Evolutionary conservation across 2,329 filamentous ascomycete genomes (phyloP).

Genomic region (Hymenoscyphus fructigenus): DNA sequence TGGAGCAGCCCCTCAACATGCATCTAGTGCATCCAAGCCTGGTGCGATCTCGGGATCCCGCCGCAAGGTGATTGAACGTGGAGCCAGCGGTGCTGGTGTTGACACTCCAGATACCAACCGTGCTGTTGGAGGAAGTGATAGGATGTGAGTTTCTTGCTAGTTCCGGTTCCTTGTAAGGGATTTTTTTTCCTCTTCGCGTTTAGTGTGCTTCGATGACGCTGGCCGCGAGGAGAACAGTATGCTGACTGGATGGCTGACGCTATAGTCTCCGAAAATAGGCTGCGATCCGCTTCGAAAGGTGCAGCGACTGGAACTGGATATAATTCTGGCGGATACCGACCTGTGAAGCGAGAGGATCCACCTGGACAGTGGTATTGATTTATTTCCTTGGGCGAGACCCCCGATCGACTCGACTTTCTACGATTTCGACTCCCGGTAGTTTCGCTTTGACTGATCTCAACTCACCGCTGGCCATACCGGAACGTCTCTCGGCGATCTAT

Average conservation of each 20-base stretch:
- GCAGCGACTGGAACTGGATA: conserved; percentile 49
- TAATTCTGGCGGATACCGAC: conserved; percentile 47
- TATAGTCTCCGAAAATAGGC: conserved; percentile 82
- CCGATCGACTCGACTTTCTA: conserved; percentile 28
- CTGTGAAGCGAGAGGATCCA: conserved; percentile 49
- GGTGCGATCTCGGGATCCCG: conserved; percentile 73
- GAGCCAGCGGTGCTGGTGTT: conserved; percentile 51
- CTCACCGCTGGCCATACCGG: conserved; percentile 29
- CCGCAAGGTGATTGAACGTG: conserved; percentile 79
- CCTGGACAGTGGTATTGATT: conserved; percentile 40
- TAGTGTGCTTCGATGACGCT: conserved; percentile 74
- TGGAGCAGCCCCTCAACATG: conserved; percentile 50
- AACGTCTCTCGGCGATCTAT: conserved; percentile 25
- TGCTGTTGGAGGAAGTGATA: conserved; percentile 77
- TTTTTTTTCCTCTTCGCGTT: conserved; percentile 80
- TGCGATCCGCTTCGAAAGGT: conserved; percentile 79
- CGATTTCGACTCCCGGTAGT: conserved; percentile 30
- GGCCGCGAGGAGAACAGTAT: conserved; percentile 68
- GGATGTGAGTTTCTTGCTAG: conserved; percentile 83
- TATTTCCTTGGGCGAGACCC: conserved; percentile 30
- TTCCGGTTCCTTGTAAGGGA: conserved; percentile 74
- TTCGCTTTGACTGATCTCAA: conserved; percentile 33
- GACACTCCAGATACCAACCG: conserved; percentile 73
- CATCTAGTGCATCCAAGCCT: conserved; percentile 64
- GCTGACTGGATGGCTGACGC: conserved; percentile 78